Evolutionary conservation across 2,329 filamentous ascomycete species (phyloP).

Genomic region (Chaetomiaceae sp.): DNA sequence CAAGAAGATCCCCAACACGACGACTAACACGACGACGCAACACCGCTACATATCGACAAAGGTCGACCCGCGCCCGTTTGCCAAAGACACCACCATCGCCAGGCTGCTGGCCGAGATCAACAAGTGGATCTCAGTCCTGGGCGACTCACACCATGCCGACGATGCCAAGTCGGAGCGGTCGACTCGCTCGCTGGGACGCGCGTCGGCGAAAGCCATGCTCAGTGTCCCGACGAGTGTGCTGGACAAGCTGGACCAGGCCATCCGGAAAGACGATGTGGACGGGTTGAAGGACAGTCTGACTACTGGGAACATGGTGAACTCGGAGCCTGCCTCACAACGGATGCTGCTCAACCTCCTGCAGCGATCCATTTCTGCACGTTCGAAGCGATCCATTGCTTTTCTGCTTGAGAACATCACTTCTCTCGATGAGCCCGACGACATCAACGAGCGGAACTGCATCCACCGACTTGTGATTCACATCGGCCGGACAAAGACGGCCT

Average conservation of each 20-base stretch:
- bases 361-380: conserved; percentile 65
- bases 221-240: conserved; percentile 64
- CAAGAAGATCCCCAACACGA: conserved; percentile 77
- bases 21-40: conserved; percentile 68
- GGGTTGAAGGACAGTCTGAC: conserved; percentile 53
- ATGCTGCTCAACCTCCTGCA: conserved; percentile 78
- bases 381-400: conserved; percentile 64
- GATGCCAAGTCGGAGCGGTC: conserved; percentile 72
- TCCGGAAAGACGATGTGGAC: conserved; percentile 61
- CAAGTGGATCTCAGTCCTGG: conserved; percentile 81
- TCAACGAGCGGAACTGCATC: conserved; percentile 89
- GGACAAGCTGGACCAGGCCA: conserved; percentile 67
- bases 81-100: conserved; percentile 58
- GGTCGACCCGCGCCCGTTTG: conserved; percentile 83
- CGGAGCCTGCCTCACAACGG: conserved; percentile 53
- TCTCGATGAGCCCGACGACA: conserved; percentile 82
- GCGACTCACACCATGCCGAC: conserved; percentile 70
- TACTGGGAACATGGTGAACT: conserved; percentile 50
- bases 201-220: conserved; percentile 69
- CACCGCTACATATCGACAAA: conserved; percentile 84
- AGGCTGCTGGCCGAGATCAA: conserved; percentile 64
- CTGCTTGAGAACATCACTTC: conserved; percentile 65
- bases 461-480: conserved; percentile 91
- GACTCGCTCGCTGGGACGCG: conserved; percentile 68
- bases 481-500: conserved; percentile 61